Percentiles rank a stretch among this genome's conserved stretches.
These are phyloP conservation scores for Thielaviopsis populi DNA, from an alignment of 2,329 filamentous ascomycete species.

Conservation along the genomic window DNA sequence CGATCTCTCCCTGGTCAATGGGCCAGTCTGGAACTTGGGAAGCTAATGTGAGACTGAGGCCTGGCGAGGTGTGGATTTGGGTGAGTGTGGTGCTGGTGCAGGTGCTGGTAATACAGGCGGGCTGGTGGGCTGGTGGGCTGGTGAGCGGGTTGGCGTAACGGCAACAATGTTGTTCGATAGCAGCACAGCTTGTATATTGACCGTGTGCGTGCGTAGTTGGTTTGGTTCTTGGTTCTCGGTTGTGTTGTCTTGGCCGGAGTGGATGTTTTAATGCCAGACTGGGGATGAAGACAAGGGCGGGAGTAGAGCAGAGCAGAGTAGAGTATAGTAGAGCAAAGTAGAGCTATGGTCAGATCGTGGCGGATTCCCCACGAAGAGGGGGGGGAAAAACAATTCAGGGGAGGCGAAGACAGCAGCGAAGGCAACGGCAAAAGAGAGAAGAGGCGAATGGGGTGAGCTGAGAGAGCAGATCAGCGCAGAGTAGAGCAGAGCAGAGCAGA, in stretches of 20 bases:
- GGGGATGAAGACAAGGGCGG: too few relatives aligned
- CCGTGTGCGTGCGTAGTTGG: not conserved
- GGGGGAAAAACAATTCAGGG: too few relatives aligned
- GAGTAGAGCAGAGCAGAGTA: not conserved
- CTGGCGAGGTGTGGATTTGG: not conserved
- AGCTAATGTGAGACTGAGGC: not conserved
- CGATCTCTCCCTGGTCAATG: slow-evolving; percentile 12
- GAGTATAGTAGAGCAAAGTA: too few relatives aligned
- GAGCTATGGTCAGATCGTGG: not conserved
- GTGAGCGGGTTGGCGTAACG: not conserved
- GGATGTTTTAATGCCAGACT: not conserved
- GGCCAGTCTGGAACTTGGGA: slow-evolving; percentile 2
- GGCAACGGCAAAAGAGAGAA: not conserved
- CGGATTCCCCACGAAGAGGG: not conserved
- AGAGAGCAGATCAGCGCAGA: too few relatives aligned
- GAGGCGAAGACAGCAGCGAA: not conserved
- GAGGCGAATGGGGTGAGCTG: not conserved
- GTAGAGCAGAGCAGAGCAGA: too few relatives aligned
- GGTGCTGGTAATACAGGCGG: not conserved
- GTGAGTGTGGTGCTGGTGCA: too few relatives aligned
- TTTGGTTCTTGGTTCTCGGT: not conserved
- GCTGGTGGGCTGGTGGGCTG: not conserved
- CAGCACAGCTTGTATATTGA: not conserved
- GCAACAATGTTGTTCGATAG: not conserved
- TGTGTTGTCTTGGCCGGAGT: not conserved